These are phyloP conservation scores for Scheffersomyces titani DNA, from an alignment of 1,139 yeast genomes.

Conservation along the genomic window DNA sequence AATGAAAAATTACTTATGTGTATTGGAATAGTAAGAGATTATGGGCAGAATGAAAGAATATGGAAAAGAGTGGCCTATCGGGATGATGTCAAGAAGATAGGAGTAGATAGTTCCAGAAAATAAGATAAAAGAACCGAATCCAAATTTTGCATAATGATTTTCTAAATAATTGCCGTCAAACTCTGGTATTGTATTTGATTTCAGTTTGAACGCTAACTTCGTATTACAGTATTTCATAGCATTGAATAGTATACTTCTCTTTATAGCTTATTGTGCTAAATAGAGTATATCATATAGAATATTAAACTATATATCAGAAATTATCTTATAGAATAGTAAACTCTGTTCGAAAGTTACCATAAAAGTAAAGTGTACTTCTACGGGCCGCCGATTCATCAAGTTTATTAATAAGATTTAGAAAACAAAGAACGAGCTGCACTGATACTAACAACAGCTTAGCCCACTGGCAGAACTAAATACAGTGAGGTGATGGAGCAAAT, in stretches of 20 bases:
- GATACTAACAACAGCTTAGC: neutral
- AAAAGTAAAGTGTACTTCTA: neutral
- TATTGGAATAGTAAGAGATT: neutral
- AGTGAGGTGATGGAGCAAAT: neutral
- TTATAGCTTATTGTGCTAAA: too few species aligned
- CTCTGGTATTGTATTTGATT: neutral
- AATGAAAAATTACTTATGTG: neutral
- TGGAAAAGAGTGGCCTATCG: neutral
- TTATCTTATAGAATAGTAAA: neutral
- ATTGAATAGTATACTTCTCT: too few species aligned
- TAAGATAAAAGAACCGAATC: neutral
- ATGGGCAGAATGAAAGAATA: neutral
- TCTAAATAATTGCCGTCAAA: neutral
- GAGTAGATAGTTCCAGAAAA: neutral
- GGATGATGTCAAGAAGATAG: neutral
- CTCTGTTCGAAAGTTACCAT: neutral
- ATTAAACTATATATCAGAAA: too few species aligned
- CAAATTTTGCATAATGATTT: neutral
- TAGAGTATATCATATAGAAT: neutral
- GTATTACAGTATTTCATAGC: too few species aligned
- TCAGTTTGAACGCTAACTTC: too few species aligned
- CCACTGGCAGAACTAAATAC: neutral
- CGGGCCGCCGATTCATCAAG: neutral
- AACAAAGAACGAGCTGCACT: neutral
- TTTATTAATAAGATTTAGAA: neutral